Evolutionary conservation across 768 basidiomycete species (phyloP).

Genomic region (Kwoniella sp.): DNA sequence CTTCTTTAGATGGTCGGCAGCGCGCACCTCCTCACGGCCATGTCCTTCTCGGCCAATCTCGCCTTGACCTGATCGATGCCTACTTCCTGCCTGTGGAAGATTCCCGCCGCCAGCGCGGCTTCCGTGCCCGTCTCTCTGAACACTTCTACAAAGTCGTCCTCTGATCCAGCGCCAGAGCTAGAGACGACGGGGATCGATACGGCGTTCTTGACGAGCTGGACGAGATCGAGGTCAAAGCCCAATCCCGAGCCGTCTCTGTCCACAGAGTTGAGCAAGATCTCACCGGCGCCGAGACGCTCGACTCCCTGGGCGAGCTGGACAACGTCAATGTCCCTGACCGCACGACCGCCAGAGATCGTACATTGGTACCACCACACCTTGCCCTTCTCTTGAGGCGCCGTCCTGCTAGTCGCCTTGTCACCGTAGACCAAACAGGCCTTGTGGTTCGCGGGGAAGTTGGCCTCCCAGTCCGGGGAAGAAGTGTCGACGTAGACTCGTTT

Average conservation of each 20-base stretch:
- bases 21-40: constrained; percentile 35
- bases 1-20: constrained; percentile 6
- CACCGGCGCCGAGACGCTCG: constrained; percentile 89
- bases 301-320: constrained; percentile 88
- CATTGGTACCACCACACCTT: constrained; percentile 99
- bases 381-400: constrained; percentile 64
- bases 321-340: constrained; percentile 77
- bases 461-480: constrained; percentile 46
- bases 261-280: constrained; percentile 92
- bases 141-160: constrained; percentile 82
- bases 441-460: constrained; percentile 61
- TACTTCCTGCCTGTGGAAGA: constrained; percentile 92
- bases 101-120: constrained; percentile 93
- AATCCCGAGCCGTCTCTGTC: constrained; percentile 91
- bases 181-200: constrained; percentile 93
- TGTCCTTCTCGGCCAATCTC: constrained; percentile 45
- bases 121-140: constrained; percentile 79
- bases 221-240: constrained; percentile 85
- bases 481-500: constrained; percentile 76
- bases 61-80: constrained; percentile 78
- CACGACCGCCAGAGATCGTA: constrained; percentile 91
- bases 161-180: constrained; percentile 85
- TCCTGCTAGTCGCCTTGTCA: constrained; percentile 52
- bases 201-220: constrained; percentile 70
- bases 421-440: constrained; percentile 53